Percentiles rank a stretch among this genome's conserved stretches.
Evolutionary conservation across 2,329 filamentous ascomycete genomes (phyloP).

Genomic region (Alternaria sp.): DNA sequence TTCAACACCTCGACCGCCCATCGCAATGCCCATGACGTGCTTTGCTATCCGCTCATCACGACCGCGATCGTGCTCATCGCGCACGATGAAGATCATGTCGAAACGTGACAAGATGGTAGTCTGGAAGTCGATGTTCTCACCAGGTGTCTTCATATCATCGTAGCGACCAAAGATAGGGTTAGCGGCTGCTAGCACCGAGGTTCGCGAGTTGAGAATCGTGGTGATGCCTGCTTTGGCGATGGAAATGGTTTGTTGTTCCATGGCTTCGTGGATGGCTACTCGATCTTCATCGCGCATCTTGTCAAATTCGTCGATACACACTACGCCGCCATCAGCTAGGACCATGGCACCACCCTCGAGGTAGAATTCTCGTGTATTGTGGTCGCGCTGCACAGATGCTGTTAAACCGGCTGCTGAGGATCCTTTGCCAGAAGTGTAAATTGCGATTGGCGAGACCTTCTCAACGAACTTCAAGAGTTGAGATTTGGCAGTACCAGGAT

Average conservation of each 20-base stretch:
- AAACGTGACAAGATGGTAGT: constrained; percentile 98
- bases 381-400: constrained; percentile 93
- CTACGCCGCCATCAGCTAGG: constrained; percentile 92
- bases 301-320: constrained; percentile 99
- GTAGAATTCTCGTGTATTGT: constrained; percentile 93
- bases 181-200: constrained; percentile 92
- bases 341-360: constrained; percentile 99
- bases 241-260: constrained; percentile 99
- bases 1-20: constrained; percentile 84
- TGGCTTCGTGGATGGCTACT: constrained; percentile 98
- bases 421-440: constrained; percentile 98
- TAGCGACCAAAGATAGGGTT: constrained; percentile 98
- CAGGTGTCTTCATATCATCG: constrained; percentile 96
- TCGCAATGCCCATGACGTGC: constrained; percentile 97
- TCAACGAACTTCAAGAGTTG: constrained; percentile 98
- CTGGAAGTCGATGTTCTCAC: constrained; percentile 99
- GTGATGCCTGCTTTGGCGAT: constrained; percentile 99
- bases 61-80: constrained; percentile 88
- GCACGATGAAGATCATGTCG: constrained; percentile 99
- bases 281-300: constrained; percentile 99
- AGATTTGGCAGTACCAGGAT: constrained; percentile 97
- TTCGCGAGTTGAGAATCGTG: constrained; percentile 94
- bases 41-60: constrained; percentile 94
- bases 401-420: constrained; percentile 97
- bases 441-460: constrained; percentile 93